Evolutionary conservation across 176 grass and related monocot species (phyloP).

Genomic region (Echinochloa phyllopogon): DNA sequence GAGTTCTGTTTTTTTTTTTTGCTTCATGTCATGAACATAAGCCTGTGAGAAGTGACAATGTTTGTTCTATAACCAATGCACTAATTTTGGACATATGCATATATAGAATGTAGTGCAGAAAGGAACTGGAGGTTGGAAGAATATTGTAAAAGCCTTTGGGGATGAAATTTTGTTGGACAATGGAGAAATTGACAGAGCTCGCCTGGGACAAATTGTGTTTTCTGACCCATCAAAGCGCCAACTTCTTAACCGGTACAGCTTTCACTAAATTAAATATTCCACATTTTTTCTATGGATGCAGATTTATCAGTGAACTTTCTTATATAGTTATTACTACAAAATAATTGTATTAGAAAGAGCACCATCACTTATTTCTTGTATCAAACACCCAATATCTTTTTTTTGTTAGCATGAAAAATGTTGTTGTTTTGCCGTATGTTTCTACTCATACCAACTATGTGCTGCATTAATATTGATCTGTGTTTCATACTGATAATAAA

Average conservation of each 20-base stretch:
- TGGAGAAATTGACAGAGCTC: conserved; percentile 89
- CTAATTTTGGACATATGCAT: conserved; percentile 35
- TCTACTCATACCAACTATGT: background rate
- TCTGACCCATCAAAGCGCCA: conserved; percentile 72
- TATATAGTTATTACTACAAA: background rate
- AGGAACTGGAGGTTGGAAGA: conserved; percentile 87
- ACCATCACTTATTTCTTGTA: background rate
- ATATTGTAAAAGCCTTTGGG: conserved; percentile 82
- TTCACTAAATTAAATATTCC: conserved; percentile 5
- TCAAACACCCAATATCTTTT: background rate
- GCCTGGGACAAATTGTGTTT: conserved; percentile 85
- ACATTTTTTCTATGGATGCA: background rate
- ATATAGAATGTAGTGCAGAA: conserved; percentile 80
- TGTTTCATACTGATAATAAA: background rate
- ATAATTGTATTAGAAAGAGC: background rate
- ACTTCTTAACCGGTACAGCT: conserved; percentile 71
- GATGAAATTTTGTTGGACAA: conserved; percentile 74
- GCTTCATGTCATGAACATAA: background rate
- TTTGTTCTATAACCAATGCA: background rate
- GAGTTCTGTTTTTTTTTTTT: background rate
- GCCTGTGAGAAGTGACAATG: background rate
- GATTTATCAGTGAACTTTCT: background rate
- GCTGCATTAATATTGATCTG: background rate
- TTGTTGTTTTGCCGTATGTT: background rate
- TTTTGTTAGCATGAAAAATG: background rate